Evolutionary conservation across 2,329 filamentous ascomycete species (phyloP), one percentile per base, ranked within the genome.

Genomic region (Neopestalotiopsis clavispora): DNA sequence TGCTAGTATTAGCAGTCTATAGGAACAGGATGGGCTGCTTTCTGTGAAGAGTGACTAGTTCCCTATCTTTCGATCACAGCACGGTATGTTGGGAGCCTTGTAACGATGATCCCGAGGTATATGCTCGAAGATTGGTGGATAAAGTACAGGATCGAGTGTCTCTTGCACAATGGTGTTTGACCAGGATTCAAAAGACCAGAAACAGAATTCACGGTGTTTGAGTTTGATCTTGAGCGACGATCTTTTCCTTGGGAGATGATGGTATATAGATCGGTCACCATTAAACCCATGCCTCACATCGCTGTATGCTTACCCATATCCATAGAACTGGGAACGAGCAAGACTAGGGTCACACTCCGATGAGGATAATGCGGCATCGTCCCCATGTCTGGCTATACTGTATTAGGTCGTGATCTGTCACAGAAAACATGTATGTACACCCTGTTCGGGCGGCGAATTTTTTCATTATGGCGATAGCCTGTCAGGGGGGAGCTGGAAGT

Each of bases 221-320:
- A 40, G 32, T 10, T 20, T 20, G 34, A 34, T 32, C 40, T 10
- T 40, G 30, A 30, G 7, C n/a, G 59, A 62, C 28, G 59, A 62
- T 62, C 59, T 62, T 62, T 14, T 38, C 59, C 59, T 45, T 17
- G 63, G 63, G 40, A 66, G 63, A 20, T 28, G 63, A 17, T 32
- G 40, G 49, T 58, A 66, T 66, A 66, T 66, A 57, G 42, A 13
- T 34, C 45, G 23, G 45, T 20, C 9, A 14, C 23, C 32, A 20
- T 45, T 57, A 57, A 34, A 34, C 59, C 59, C 49, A 42, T 56
- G 63, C 14, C 32, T 49, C n/a, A 30, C 63, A 49, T 34, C 30
- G n/a, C 12, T 66, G 63, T 66, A 57, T 66, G 32, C 59, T 34
- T 40, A 38, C 52, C 30, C 23, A 23, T 65, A 34, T 66, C 63